Evolutionary conservation across 495 filamentous ascomycete genomes (phyloP), one percentile per base, ranked within the genome.

Genomic region (Letharia columbiana): DNA sequence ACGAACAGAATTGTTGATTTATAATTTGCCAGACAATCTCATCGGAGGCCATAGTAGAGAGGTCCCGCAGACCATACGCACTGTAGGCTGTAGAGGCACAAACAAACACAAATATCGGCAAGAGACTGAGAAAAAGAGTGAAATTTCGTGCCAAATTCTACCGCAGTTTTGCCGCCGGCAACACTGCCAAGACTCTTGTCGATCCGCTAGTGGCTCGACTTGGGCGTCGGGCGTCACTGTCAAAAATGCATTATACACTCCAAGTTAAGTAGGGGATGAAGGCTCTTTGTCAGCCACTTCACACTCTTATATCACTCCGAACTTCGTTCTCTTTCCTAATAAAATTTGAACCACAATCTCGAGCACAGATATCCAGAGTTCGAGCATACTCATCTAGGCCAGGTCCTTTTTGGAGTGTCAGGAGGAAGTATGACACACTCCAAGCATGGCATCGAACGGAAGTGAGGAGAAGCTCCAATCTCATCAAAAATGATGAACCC

Each of bases 1-100:
- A 98, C 59, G 90, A 87, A 78, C 94, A 98, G 75, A 97, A 96
- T 76, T 96, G 91, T 77, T 97, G 87, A 75, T 91, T 91, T 65
- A 96, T 96, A 64, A 95, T 86, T 72, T 92, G 88, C 94, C 94
- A 98, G 71, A 98, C 91, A 69, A 98, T 95, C 76, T 98, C 94
- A 82, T 98, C 94, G 57, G 91, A 96, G 71, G 89, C 85, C 83
- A 87, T 90, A 23, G 69, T 75, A 5, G 66, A 40, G 0, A 52
- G 23, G 1, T 28, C 23, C 23, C 23, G 23, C 23, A 28, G 23
- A 28, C 23, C 1, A 28, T 28, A 28, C 23, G 28, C 1, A 12
- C 8, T 15, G 23, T 4, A 44, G 23, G 31, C 31, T 42, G 9
- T 23, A 37, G 10, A 17, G 17, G 18, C 20, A 5, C 8, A 49